Conservation (phyloP, 78 protist genomes). For the Dictyostelium firmibasis region DNA sequence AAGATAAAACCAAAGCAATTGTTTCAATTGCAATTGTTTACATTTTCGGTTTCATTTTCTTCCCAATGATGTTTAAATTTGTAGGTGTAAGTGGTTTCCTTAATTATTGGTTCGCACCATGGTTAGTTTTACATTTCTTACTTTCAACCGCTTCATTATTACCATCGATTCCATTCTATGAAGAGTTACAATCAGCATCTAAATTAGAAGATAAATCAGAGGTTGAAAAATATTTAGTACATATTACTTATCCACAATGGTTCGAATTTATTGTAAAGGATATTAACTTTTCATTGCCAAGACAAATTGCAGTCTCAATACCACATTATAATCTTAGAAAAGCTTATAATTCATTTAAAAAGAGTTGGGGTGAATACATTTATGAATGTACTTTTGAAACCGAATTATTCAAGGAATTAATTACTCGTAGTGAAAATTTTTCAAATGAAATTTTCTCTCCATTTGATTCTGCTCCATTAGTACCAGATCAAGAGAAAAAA, state of each 20-base stretch:
- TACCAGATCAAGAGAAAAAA: neutral
- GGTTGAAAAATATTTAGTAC: slow-evolving; percentile 35
- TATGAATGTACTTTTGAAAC: slow-evolving; percentile 47
- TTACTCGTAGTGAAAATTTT: slow-evolving; percentile 27
- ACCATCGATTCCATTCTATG: slow-evolving; percentile 63
- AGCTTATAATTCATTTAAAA: slow-evolving; percentile 55
- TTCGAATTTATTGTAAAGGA: slow-evolving; percentile 65
- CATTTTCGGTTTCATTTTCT: slow-evolving; percentile 56
- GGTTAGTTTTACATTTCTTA: slow-evolving; percentile 55
- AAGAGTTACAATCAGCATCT: neutral
- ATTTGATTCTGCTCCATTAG: slow-evolving; percentile 34
- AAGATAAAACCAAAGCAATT: slow-evolving; percentile 52
- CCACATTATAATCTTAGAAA: slow-evolving; percentile 67
- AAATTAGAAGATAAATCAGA: neutral
- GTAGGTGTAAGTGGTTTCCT: slow-evolving; percentile 64
- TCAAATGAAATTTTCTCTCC: slow-evolving; percentile 73
- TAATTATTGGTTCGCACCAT: slow-evolving; percentile 76
- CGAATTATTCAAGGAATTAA: slow-evolving; percentile 16
- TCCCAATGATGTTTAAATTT: slow-evolving; percentile 62
- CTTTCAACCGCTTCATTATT: slow-evolving; percentile 32
- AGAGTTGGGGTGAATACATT: slow-evolving; percentile 70
- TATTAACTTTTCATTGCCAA: slow-evolving; percentile 48
- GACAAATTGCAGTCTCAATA: slow-evolving; percentile 59
- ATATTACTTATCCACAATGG: slow-evolving; percentile 74
- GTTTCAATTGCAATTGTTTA: slow-evolving; percentile 54